Base-by-base conservation (phyloP, 805 yeast genomes). In the Zygosaccharomyces pseudorouxii region DNA sequence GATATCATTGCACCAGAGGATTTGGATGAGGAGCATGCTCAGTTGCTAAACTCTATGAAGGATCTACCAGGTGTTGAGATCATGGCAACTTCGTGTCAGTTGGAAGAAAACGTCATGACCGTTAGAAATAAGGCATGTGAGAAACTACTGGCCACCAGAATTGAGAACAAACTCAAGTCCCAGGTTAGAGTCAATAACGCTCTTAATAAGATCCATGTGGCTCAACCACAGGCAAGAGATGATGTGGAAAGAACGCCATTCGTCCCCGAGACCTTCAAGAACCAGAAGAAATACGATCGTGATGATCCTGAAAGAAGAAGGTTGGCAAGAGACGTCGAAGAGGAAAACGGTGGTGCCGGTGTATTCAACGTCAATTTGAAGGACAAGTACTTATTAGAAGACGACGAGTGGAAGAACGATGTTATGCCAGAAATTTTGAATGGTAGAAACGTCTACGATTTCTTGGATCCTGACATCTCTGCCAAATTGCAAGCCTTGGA, bases 301-400 rank as follows among this genome's bases (percentile, higher is more conserved):
- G 77, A 77, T 57, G 97, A 89, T 70, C 93, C 96, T 55, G 77
- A 85, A 63, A 82, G 96, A 69, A 80, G 89, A 65, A 76, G 63
- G 57, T 78, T 93, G 62, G 89, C 95, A 35, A 80, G 88, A 63
- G 98, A 93, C 65, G 75, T 89, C 54, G 99, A 93, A 73, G 84
- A 78, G 43, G 97, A 86, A 67, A 88, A 93, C 62, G 99, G 99
- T 66, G 99, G 99, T 67, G 97, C 99, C 38, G 99, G 99, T 77
- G 99, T 93, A 30, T 93, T 73, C 77, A 93, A 89, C 73, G 80
- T 93, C 65, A 89, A 93, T 73, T 76, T 93, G 72, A 88, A 89
- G 68, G 98, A 92, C 65, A 86, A 84, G 63, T 93, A 95, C 71
- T 58, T 93, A 53, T 76, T 93, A 59, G 99, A 92, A 58, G 92